A percentile compares a stretch with the other conserved stretches of the same genome.
phyloP scores from a whole-genome alignment of 768 basidiomycete genomes.

The Boletus edulis region DNA sequence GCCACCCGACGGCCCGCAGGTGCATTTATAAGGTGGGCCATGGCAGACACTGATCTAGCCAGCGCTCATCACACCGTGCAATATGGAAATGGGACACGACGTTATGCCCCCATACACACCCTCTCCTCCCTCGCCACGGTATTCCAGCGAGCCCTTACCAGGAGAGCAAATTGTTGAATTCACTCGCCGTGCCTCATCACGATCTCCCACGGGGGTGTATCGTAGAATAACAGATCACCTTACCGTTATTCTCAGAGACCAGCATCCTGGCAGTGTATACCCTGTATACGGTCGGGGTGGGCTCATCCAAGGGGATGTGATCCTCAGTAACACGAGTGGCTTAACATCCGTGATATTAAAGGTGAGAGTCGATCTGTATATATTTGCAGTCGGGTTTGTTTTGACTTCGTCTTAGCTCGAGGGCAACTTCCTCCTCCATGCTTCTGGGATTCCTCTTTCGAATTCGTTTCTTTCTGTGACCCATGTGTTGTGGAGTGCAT shows the following conservation, averaged over 20 bases:
- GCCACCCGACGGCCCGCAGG: too few species aligned
- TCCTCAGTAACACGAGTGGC: constrained; percentile 9
- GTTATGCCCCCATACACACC: constrained; percentile 50
- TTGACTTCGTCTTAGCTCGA: constrained; percentile 19
- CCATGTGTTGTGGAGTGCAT: constrained; percentile 18
- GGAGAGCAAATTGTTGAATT: constrained; percentile 52
- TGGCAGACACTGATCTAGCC: background rate
- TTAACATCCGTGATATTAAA: constrained; percentile 21
- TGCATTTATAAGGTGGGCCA: too few species aligned
- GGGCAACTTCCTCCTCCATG: constrained; percentile 19
- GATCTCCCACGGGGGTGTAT: constrained; percentile 17
- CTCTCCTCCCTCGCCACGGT: constrained; percentile 50
- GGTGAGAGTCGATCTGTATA: constrained; percentile 9
- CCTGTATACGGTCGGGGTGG: constrained; percentile 21
- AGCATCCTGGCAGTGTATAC: constrained; percentile 19
- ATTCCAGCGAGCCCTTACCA: constrained; percentile 48
- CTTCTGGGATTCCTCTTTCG: constrained; percentile 10
- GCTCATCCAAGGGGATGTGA: constrained; percentile 25
- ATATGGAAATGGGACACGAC: constrained; percentile 6
- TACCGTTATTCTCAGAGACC: constrained; percentile 23
- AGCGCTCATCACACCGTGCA: background rate
- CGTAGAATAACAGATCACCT: constrained; percentile 30
- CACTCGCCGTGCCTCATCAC: constrained; percentile 27
- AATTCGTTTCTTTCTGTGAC: constrained; percentile 18
- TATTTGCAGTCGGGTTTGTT: background rate